Base-by-base conservation (phyloP, 225 moss, liverwort and hornwort species). In the Polytrichum commune region DNA sequence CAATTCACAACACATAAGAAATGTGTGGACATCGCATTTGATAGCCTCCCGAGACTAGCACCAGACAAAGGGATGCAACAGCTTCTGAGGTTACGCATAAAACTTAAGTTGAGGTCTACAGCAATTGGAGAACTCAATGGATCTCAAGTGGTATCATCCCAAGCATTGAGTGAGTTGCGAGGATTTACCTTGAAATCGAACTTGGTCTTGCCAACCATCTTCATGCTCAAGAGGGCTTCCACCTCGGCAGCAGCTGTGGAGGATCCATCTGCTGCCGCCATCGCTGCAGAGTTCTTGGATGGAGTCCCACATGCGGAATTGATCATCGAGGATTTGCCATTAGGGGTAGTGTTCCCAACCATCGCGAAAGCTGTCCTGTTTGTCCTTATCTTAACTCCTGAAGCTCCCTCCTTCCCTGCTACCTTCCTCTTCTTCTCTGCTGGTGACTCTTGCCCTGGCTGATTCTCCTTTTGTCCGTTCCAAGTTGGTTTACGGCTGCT, bases 141-240 rank as follows among this genome's bases (percentile, higher is more conserved):
- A 35, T 35, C 35, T 35, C 9, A 46, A 13, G 0, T 16, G 46
- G 16, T 13, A 16, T 46, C 10, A 46, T 46, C 3, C 46, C 46
- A 46, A 46, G 13, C 3, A 13, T 46, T 46, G 46, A 46, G 1
- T 46, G 1, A 13, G 13, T 46, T 46, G 46, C 46, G 46, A 46
- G 46, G 16, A 46, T 13, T 46, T 82, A 97, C 96, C 97, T 97
- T 97, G 10, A 92, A 97, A 32, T 97, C 97, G 60, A 89, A 97
- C 84, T 97, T 97, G 72, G 89, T 97, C 79, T 97, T 97, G 0
- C 97, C 97, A 19, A 70, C 85, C 97, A 97, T 97, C 72, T 97
- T 97, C 94, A 97, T 85, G 66, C 71, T 88, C 77, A 97, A 33
- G 19, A 97, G 91, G 29, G 91, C 84, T 8, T 97, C 93, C 6